Conservation (phyloP, 257 asterid genomes). For the Perilla frutescens region DNA sequence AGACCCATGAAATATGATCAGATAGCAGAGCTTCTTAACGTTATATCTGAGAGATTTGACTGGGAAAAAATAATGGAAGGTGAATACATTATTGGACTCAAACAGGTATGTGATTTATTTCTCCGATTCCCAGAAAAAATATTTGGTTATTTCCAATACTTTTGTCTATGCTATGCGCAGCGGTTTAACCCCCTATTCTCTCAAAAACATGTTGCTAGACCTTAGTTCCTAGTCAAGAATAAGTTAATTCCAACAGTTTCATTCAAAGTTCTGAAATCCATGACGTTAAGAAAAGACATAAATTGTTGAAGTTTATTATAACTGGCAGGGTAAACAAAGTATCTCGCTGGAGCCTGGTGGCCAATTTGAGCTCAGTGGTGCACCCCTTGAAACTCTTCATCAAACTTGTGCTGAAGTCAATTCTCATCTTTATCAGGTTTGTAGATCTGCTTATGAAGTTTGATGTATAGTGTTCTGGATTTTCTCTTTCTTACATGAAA, state of each 20-base stretch:
- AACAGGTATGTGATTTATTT: constrained; percentile 61
- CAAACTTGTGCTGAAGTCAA: constrained; percentile 99
- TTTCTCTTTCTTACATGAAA: constrained; percentile 17
- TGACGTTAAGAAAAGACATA: constrained; percentile 4
- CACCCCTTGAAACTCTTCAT: constrained; percentile 95
- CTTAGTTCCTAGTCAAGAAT: neutral
- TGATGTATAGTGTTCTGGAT: constrained; percentile 17
- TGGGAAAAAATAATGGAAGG: constrained; percentile 99
- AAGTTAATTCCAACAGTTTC: neutral
- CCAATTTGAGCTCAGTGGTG: constrained; percentile 98
- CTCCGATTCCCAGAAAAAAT: constrained; percentile 4
- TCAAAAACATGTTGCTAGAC: constrained; percentile 10
- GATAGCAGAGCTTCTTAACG: constrained; percentile 80
- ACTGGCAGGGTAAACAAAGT: constrained; percentile 85
- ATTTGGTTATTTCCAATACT: constrained; percentile 13
- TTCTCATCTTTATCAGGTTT: constrained; percentile 93
- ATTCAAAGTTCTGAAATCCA: constrained; percentile 9
- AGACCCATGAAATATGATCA: constrained; percentile 91
- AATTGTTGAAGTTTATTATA: constrained; percentile 22
- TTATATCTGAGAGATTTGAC: constrained; percentile 95
- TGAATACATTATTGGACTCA: constrained; percentile 85
- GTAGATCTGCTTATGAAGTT: constrained; percentile 38
- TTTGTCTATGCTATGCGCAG: neutral
- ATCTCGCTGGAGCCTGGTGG: constrained; percentile 99
- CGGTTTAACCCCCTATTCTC: neutral